These are phyloP conservation scores for Penicillium sp. DNA, from an alignment of 2,329 filamentous ascomycete species.

Conservation along the genomic window DNA sequence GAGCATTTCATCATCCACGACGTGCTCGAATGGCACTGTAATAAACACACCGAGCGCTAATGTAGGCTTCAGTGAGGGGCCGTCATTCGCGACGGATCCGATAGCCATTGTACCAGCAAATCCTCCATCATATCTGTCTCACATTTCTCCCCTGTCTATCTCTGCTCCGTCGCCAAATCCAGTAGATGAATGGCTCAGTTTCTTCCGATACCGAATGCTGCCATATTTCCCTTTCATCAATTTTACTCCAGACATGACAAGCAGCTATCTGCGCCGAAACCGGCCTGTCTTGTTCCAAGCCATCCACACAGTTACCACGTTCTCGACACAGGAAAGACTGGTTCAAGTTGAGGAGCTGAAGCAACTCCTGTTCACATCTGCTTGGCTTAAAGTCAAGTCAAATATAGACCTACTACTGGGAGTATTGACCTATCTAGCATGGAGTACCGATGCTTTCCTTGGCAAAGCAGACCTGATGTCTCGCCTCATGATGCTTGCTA, in stretches of 20 bases:
- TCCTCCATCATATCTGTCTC: not conserved
- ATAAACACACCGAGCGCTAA: not conserved
- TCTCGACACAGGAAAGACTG: conserved; percentile 30
- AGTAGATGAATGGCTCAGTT: conserved; percentile 22
- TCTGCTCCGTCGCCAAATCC: conserved; percentile 4
- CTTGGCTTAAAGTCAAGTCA: conserved; percentile 29
- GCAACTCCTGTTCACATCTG: conserved; percentile 27
- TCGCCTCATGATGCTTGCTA: conserved; percentile 39
- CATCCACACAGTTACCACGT: conserved; percentile 35
- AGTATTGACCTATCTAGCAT: conserved; percentile 39
- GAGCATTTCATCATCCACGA: not conserved
- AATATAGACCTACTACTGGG: conserved; percentile 39
- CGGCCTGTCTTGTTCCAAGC: conserved; percentile 39
- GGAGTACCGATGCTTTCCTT: conserved; percentile 40
- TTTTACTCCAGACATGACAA: conserved; percentile 28
- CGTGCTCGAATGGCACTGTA: not conserved
- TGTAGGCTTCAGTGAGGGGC: not conserved
- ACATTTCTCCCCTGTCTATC: not conserved
- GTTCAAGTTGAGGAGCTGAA: conserved; percentile 32
- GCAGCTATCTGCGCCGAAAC: conserved; percentile 31
- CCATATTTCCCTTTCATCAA: conserved; percentile 38
- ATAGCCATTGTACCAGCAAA: not conserved
- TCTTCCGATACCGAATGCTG: conserved; percentile 37
- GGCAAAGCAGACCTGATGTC: conserved; percentile 31
- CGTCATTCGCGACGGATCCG: not conserved